These are phyloP conservation scores for Arthroderma sp. DNA, from an alignment of 2,329 filamentous ascomycete species.

Conservation along the genomic window DNA sequence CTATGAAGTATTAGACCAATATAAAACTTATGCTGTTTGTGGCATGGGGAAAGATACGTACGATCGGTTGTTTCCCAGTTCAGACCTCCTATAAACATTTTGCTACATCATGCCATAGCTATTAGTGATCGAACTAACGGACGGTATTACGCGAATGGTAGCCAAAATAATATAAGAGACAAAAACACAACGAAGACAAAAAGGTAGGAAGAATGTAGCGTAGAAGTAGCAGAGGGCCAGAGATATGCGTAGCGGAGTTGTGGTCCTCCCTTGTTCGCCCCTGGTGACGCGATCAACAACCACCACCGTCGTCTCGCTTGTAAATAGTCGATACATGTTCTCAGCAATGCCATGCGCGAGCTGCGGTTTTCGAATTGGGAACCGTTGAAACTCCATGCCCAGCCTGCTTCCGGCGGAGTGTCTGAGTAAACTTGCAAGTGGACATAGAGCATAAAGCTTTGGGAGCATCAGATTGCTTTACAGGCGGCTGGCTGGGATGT, in stretches of 20 bases:
- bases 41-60: conserved; percentile 40
- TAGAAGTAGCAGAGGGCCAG: too few relatives aligned
- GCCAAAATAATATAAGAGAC: not conserved
- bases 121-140: conserved; percentile 17
- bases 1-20: conserved; percentile 34
- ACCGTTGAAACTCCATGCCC: too few relatives aligned
- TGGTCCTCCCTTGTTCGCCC: too few relatives aligned
- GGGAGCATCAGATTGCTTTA: conserved; percentile 1
- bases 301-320: too few relatives aligned
- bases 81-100: conserved; percentile 98
- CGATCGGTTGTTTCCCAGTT: conserved; percentile 99
- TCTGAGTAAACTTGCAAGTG: too few relatives aligned
- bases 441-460: too few relatives aligned
- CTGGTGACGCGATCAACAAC: too few relatives aligned
- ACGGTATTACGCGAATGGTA: not conserved
- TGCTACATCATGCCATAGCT: conserved; percentile 44
- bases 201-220: not conserved
- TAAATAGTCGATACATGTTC: too few relatives aligned
- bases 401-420: too few relatives aligned
- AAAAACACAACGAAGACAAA: not conserved
- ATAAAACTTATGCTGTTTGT: not conserved
- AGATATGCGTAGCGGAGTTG: too few relatives aligned
- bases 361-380: too few relatives aligned
- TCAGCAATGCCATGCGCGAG: too few relatives aligned
- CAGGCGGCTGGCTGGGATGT: not conserved